Evolutionary conservation across 2,329 filamentous ascomycete species (phyloP), one percentile per base, ranked within the genome.

Genomic region (Fusarium sambucinum): DNA sequence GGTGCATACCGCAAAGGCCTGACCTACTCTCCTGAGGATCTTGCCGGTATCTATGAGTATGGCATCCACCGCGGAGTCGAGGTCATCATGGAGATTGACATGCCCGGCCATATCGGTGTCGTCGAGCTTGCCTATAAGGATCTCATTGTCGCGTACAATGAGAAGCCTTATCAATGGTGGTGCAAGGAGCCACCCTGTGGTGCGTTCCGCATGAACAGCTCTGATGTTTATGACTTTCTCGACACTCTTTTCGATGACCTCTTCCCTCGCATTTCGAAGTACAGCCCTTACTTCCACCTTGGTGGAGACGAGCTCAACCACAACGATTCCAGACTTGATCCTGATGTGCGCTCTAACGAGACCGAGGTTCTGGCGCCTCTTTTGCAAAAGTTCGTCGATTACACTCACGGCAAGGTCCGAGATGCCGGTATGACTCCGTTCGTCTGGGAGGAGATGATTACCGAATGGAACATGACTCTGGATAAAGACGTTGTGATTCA

Each of bases 371-470:
- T 97, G 37, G 85, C 87, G 74, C 92, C 93, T 3, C 84, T 96
- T 23, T 85, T 97, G 76, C 92, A 97, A 76, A 87, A 85, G 59
- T 93, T 96, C 75, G 82, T 96, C 66, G 86, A 92, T 76, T 85
- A 86, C 68, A 89, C 90, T 72, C 91, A 94, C 77, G 83, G 79
- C 30, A 87, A 89, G 45, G 83, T 96, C 40, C 82, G 87, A 45
- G 80, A 84, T 42, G 83, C 85, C 8, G 90, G 90, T 6, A 80
- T 97, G 52, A 86, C 85, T 7, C 92, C 93, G 0, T 82, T 97
- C 23, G 92, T 94, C 1, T 97, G 94, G 94, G 93, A 97, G 77
- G 94, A 97, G 78, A 93, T 96, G 84, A 82, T 93, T 2, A 82
- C 92, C 12, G 84, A 89, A 25, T 97, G 92, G 90, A 92, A 94